phyloP scores from a whole-genome alignment of 345 rosid species.

The Nasturtium officinale region DNA sequence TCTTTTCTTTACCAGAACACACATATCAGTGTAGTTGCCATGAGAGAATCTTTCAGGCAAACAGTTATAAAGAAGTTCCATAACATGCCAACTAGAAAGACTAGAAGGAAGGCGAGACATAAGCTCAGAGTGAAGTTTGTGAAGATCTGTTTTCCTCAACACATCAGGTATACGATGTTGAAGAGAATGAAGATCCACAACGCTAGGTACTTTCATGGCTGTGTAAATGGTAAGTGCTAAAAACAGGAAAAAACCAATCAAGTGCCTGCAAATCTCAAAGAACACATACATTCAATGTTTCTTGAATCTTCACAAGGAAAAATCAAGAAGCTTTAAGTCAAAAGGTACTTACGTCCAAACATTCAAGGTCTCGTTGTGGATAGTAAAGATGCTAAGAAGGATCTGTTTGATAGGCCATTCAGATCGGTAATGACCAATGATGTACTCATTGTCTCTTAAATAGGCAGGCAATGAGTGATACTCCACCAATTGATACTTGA shows the following conservation, averaged over 20 bases:
- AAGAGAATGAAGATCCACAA: conserved; percentile 77
- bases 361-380: conserved; percentile 92
- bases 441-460: conserved; percentile 85
- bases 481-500: conserved; percentile 88
- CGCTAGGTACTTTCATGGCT: conserved; percentile 75
- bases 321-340: neutral
- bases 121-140: conserved; percentile 63
- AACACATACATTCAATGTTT: conserved; percentile 2
- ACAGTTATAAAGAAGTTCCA: conserved; percentile 83
- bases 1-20: conserved; percentile 70
- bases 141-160: conserved; percentile 73
- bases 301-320: neutral
- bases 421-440: conserved; percentile 79
- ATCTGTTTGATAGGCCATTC: conserved; percentile 94
- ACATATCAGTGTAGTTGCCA: conserved; percentile 72
- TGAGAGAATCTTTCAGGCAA: conserved; percentile 79
- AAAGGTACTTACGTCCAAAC: conserved; percentile 83
- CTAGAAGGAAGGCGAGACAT: conserved; percentile 72
- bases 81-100: conserved; percentile 78
- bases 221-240: conserved; percentile 86
- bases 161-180: conserved; percentile 66
- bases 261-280: conserved; percentile 64
- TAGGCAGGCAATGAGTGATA: conserved; percentile 84
- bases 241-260: conserved; percentile 97
- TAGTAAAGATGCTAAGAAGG: conserved; percentile 76